Percentiles rank a stretch among this genome's conserved stretches.
These are phyloP conservation scores for Globisporangium viniferum DNA, from an alignment of 352 stramenopile species.

Conservation along the genomic window DNA sequence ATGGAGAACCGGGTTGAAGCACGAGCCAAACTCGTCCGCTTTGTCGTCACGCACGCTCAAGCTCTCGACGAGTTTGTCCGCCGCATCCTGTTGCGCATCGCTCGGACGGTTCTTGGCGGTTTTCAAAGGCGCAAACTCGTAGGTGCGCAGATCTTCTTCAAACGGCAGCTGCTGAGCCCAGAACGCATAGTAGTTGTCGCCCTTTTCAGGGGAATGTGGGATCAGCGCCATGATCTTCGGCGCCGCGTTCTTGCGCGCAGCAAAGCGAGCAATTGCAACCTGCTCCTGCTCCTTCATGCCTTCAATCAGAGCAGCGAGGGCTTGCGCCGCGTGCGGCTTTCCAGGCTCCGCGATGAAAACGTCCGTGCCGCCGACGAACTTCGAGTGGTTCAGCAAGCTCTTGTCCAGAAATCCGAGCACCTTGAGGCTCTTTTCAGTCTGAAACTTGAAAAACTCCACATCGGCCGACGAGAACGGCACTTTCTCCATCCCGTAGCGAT, in stretches of 20 bases:
- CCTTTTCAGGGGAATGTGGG: constrained; percentile 36
- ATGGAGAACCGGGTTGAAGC: constrained; percentile 70
- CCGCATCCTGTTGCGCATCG: constrained; percentile 52
- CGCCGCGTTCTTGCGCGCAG: constrained; percentile 68
- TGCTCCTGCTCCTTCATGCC: constrained; percentile 64
- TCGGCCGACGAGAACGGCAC: constrained; percentile 81
- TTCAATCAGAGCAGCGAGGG: constrained; percentile 60
- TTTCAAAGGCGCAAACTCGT: constrained; percentile 73
- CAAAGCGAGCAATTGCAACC: constrained; percentile 74
- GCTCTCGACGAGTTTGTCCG: constrained; percentile 70
- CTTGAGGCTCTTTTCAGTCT: constrained; percentile 76
- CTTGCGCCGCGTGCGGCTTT: constrained; percentile 56
- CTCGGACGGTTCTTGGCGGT: constrained; percentile 47
- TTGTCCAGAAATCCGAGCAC: constrained; percentile 69
- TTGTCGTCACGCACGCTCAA: constrained; percentile 70
- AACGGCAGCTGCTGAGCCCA: constrained; percentile 76
- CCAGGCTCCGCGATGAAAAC: constrained; percentile 73
- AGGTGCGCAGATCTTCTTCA: constrained; percentile 75
- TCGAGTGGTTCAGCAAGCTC: constrained; percentile 39
- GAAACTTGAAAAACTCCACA: constrained; percentile 79
- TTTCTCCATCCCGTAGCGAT: constrained; percentile 74
- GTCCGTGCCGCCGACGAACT: constrained; percentile 64
- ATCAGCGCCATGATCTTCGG: constrained; percentile 78
- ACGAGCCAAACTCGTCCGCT: constrained; percentile 44
- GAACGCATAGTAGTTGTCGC: constrained; percentile 62